phyloP scores from a whole-genome alignment of 1,139 yeast species.

The Saccharomyces hybrid region DNA sequence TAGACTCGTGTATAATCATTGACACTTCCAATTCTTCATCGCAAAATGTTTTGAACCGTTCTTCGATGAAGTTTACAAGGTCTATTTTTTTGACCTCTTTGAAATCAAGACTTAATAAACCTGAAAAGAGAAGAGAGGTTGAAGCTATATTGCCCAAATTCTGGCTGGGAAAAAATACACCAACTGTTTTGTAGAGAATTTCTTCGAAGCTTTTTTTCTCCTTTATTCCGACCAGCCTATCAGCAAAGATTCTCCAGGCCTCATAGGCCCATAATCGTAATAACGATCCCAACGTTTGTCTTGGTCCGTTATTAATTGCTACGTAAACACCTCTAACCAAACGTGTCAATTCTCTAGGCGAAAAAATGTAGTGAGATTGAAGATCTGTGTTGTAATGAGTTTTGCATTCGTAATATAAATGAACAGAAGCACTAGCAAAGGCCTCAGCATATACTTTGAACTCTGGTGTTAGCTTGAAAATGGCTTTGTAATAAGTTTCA shows the following conservation, averaged over 20 bases:
- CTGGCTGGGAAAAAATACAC: slow-evolving; percentile 42
- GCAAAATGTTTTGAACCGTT: slow-evolving; percentile 61
- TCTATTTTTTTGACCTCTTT: slow-evolving; percentile 47
- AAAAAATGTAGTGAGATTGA: slow-evolving; percentile 59
- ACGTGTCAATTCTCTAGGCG: slow-evolving; percentile 88
- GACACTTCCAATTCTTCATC: slow-evolving; percentile 67
- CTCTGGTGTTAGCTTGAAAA: slow-evolving; percentile 57
- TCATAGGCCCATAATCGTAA: slow-evolving; percentile 78
- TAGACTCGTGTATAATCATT: slow-evolving; percentile 59
- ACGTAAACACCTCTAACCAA: slow-evolving; percentile 76
- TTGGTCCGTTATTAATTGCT: slow-evolving; percentile 40
- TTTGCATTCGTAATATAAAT: slow-evolving; percentile 47
- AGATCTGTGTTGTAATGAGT: slow-evolving; percentile 33
- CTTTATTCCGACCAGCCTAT: slow-evolving; percentile 46
- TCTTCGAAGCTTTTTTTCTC: slow-evolving; percentile 50
- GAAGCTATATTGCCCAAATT: slow-evolving; percentile 39
- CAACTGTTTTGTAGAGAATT: slow-evolving; percentile 37
- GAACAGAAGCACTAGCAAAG: slow-evolving; percentile 59
- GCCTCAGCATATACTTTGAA: slow-evolving; percentile 47
- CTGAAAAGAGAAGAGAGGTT: slow-evolving; percentile 50
- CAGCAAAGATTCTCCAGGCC: slow-evolving; percentile 68
- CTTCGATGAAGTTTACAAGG: slow-evolving; percentile 49
- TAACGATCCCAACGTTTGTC: slow-evolving; percentile 26
- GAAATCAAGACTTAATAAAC: slow-evolving; percentile 66
- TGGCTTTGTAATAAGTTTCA: slow-evolving; percentile 47